Evolutionary conservation across 1,284 basidiomycete genomes (phyloP), one percentile per base, ranked within the genome.

Genomic region (Ustilago cynodontis): DNA sequence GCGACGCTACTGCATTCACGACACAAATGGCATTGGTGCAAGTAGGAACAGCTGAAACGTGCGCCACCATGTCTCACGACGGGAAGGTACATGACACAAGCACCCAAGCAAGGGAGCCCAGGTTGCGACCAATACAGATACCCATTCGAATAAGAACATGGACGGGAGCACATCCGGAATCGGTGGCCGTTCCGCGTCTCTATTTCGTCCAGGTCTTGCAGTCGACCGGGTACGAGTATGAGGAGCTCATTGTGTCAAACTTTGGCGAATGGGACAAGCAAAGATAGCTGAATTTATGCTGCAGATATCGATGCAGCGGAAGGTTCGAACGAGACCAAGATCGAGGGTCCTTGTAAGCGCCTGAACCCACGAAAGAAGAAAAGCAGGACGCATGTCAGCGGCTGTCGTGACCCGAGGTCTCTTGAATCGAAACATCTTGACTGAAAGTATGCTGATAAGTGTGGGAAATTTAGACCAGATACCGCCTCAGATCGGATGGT

Each of bases 61-160:
- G 52, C 52, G 11, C 52, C 16, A 53, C 33, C 33, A 53, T 35
- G 52, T 53, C 52, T 53, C 52, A 35, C 8, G 16, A 20, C 52
- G 52, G 52, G 26, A 51, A 51, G 7, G 16, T 6, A 22, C 20
- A 35, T 3, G 22, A 53, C 4, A 33, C 16, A 35, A 22, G 33
- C 29, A 53, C n/a, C 20, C 29, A 52, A 33, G 4, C 8, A 41
- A 5, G 18, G 39, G 13, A 7, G 6, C 13, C 13, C 39, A 41
- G 13, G 39, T 14, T 14, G 7, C 5, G 5, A 7, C 8, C n/a
- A 4, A 20, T 16, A 11, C 43, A 37, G 7, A 37, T 10, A 6
- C 8, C 3, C 35, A 14, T 16, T 3, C 14, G 3, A 11, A 11
- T 9, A 13, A 16, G 35, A 37, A 10, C 35, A 37, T 45, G 43